phyloP scores from a whole-genome alignment of 148 eudicot genomes.

The Gaultheria prostrata region DNA sequence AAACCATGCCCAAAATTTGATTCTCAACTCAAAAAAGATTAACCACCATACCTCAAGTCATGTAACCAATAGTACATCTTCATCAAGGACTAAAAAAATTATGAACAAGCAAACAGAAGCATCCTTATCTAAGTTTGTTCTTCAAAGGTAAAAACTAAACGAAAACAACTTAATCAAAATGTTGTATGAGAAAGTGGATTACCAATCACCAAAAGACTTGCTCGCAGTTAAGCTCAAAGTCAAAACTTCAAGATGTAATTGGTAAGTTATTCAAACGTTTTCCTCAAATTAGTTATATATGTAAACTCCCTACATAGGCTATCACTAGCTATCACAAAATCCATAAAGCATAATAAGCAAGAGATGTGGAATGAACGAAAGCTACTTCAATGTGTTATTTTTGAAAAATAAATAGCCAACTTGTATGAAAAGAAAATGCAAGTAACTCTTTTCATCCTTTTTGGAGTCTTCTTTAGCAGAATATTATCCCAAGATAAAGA shows the following conservation, averaged over 20 bases:
- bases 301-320: background rate
- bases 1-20: background rate
- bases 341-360: background rate
- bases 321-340: background rate
- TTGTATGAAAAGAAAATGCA: background rate
- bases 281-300: background rate
- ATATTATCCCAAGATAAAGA: background rate
- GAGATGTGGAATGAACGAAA: background rate
- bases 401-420: no score
- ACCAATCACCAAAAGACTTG: background rate
- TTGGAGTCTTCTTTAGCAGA: background rate
- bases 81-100: background rate
- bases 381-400: background rate
- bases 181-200: background rate
- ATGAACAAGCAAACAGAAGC: background rate
- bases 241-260: background rate
- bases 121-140: background rate
- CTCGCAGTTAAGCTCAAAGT: background rate
- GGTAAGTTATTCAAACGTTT: background rate
- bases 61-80: background rate
- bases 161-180: background rate
- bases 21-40: background rate
- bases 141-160: background rate
- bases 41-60: background rate
- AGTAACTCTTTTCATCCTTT: background rate